A percentile compares a stretch with the other conserved stretches of the same genome.
These are phyloP conservation scores for Debaryomyces robertsiae DNA, from an alignment of 1,139 yeast genomes.

Conservation along the genomic window DNA sequence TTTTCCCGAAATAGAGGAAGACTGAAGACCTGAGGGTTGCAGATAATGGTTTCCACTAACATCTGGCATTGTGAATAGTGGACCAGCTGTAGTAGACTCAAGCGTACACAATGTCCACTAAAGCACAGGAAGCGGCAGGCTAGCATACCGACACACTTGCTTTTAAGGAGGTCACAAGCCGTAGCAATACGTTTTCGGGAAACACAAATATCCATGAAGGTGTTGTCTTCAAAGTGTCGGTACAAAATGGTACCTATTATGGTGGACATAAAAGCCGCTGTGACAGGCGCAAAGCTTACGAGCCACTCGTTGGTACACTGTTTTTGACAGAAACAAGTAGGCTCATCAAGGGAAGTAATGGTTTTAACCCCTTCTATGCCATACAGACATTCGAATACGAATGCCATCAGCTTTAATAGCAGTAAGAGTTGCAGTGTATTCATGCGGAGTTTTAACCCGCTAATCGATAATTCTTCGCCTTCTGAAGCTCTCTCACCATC, in stretches of 20 bases:
- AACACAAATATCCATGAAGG: neutral
- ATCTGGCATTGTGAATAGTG: too few species aligned
- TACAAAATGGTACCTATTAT: neutral
- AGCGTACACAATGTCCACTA: neutral
- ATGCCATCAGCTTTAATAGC: neutral
- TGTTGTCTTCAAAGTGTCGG: neutral
- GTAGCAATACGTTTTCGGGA: neutral
- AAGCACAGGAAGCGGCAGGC: neutral
- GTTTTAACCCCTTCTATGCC: neutral
- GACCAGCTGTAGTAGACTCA: neutral
- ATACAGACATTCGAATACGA: neutral
- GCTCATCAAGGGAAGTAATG: neutral
- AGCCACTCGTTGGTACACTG: neutral
- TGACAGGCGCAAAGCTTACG: neutral
- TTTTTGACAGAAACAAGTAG: neutral
- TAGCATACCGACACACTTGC: neutral
- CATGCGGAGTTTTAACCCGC: conserved; percentile 1
- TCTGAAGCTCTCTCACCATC: neutral
- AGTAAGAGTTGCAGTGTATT: neutral
- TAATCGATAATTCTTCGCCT: neutral
- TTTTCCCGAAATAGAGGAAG: too few species aligned
- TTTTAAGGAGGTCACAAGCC: neutral
- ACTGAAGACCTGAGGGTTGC: neutral
- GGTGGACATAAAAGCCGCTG: neutral
- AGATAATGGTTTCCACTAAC: neutral